Base-by-base conservation (phyloP, 2,329 filamentous ascomycete genomes). In the Botrytis pseudocinerea region DNA sequence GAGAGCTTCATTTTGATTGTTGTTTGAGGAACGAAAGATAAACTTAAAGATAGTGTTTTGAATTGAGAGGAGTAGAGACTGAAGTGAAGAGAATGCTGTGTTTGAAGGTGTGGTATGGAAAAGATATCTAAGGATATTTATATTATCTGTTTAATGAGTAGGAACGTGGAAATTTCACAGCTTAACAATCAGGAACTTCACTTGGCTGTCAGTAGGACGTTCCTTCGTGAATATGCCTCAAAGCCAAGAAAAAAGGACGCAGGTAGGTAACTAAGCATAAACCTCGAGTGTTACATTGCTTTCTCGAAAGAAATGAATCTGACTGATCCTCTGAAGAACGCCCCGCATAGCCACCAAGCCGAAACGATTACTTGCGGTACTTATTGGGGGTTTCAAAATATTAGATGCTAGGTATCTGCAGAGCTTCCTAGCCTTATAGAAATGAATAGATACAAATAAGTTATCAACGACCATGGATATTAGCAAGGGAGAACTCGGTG, bases 1-100 rank as follows among this genome's bases (percentile, higher is more conserved):
- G 64, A 38, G 64, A 68, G 48, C 44, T 54, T 68, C 64, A 38
- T 68, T 38, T 40, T 54, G 64, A 54, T 54, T 18, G 64, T n/a
- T n/a, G 22, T 48, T 25, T 51, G 18, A n/a, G 20, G 7, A 54
- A 51, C 16, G 64, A n/a, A 28, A 25, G 64, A 38, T 38, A 18
- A 32, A 51, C 7, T 68, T 18, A 20, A 18, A 18, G 6, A 66
- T 16, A 25, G 12, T 38, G 14, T 12, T 18, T 4, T 32, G n/a
- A 25, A 38, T 9, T 9, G 28, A 35, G 46, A 40, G 64, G 54
- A 40, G 54, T 68, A 40, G 54, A 51, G 63, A 54, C 2, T 68
- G 64, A 54, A 35, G 6, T 54, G 44, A 38, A 68, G 22, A 42
- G 25, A 44, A 28, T 63, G 40, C 8, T 59, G n/a, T 59, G 40